phyloP scores from a whole-genome alignment of 805 yeast genomes.

The Suhomyces xylopsoci region DNA sequence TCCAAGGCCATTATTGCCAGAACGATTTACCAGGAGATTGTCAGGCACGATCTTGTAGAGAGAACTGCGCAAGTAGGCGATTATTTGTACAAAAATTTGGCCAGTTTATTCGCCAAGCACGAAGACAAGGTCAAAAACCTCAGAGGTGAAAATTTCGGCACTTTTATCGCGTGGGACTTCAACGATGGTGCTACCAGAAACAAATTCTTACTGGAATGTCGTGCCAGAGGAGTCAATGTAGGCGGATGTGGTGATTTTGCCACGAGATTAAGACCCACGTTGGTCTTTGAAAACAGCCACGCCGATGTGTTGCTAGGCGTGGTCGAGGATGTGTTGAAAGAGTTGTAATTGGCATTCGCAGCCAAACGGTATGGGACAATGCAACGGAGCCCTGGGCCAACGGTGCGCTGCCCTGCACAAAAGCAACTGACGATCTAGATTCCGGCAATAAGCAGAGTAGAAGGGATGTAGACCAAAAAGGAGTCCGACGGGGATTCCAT shows the following conservation, averaged over 20 bases:
- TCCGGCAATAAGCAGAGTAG: neutral
- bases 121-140: conserved; percentile 45
- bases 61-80: conserved; percentile 52
- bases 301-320: conserved; percentile 53
- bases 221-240: conserved; percentile 55
- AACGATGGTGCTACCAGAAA: conserved; percentile 44
- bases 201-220: conserved; percentile 42
- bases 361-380: neutral
- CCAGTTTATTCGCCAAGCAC: conserved; percentile 34
- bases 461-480: neutral
- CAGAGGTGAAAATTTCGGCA: conserved; percentile 63
- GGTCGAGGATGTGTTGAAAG: conserved; percentile 29
- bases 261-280: conserved; percentile 63
- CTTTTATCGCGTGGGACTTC: conserved; percentile 65
- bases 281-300: conserved; percentile 59
- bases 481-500: neutral
- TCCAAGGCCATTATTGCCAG: conserved; percentile 63
- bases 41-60: conserved; percentile 46
- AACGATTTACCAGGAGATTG: conserved; percentile 54
- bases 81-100: conserved; percentile 47
- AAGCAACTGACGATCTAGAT: neutral
- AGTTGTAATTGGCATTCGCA: neutral
- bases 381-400: neutral
- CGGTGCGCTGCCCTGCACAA: neutral
- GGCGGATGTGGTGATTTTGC: conserved; percentile 65